Percentiles rank a stretch among this genome's conserved stretches.
These are phyloP conservation scores for Plasmodium knowlesi DNA, from an alignment of 169 alveolate genomes.

Conservation along the genomic window DNA sequence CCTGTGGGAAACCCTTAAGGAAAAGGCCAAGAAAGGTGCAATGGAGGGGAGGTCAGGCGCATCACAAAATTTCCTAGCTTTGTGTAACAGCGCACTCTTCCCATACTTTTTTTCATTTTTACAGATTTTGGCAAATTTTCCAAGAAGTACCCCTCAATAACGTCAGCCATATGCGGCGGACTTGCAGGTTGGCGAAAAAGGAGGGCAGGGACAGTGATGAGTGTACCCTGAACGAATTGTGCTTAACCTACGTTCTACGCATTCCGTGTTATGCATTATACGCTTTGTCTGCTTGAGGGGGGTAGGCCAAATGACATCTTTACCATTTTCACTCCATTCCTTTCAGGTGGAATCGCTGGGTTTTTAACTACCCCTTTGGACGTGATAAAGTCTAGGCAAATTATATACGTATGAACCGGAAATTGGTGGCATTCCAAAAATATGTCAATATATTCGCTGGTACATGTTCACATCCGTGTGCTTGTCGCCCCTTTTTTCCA, in stretches of 20 bases:
- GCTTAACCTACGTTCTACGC: background rate
- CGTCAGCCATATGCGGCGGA: constrained; percentile 58
- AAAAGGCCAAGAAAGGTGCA: constrained; percentile 57
- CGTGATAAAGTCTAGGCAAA: constrained; percentile 95
- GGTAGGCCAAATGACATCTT: background rate
- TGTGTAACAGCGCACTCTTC: background rate
- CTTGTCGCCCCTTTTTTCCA: background rate
- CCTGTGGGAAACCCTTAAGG: constrained; percentile 89
- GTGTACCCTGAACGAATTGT: background rate
- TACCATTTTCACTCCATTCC: background rate
- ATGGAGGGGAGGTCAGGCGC: background rate
- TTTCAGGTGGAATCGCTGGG: constrained; percentile 95
- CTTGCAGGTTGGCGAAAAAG: constrained; percentile 27
- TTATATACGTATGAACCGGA: constrained; percentile 89
- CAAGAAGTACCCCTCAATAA: constrained; percentile 23
- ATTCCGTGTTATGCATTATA: constrained; percentile 63
- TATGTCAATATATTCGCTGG: background rate
- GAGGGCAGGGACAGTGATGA: background rate
- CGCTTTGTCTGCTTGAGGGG: constrained; percentile 22
- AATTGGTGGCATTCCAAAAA: background rate
- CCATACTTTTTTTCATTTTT: background rate
- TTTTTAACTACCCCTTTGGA: constrained; percentile 96
- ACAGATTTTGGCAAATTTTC: constrained; percentile 28
- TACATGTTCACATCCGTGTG: background rate
- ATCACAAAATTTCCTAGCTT: background rate